These are phyloP conservation scores for Rhodotorula sp. DNA, from an alignment of 1,284 basidiomycete species.

Conservation along the genomic window DNA sequence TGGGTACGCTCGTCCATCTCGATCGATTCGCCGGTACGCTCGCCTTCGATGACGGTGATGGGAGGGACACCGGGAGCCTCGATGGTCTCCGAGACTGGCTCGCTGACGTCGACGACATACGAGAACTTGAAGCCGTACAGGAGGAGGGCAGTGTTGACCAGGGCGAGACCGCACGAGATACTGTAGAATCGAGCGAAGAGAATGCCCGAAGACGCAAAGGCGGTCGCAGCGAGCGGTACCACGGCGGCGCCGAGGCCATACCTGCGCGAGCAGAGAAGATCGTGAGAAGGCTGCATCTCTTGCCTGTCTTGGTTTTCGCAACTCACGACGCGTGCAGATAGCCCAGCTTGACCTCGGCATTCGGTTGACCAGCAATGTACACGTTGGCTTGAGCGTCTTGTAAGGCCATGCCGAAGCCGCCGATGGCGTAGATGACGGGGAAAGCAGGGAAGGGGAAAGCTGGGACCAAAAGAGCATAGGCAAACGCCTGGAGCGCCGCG, in stretches of 20 bases:
- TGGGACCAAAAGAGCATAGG: slow-evolving; percentile 34
- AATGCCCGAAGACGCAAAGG: slow-evolving; percentile 29
- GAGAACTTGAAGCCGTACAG: slow-evolving; percentile 32
- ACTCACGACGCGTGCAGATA: slow-evolving; percentile 30
- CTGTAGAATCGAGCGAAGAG: slow-evolving; percentile 33
- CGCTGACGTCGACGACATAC: slow-evolving; percentile 24
- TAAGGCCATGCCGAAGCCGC: slow-evolving; percentile 30
- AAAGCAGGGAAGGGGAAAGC: slow-evolving; percentile 32
- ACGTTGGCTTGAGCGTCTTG: slow-evolving; percentile 36
- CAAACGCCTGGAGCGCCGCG: slow-evolving; percentile 23
- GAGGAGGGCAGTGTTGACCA: slow-evolving; percentile 17
- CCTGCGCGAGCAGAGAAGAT: background rate
- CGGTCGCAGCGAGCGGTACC: slow-evolving; percentile 35
- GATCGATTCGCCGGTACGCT: background rate
- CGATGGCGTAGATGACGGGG: slow-evolving; percentile 30
- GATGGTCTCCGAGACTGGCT: background rate
- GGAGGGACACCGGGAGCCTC: slow-evolving; percentile 8
- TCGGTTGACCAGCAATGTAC: slow-evolving; percentile 23
- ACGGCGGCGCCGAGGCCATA: slow-evolving; percentile 27
- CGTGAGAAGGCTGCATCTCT: background rate
- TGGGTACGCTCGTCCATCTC: background rate
- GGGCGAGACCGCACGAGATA: slow-evolving; percentile 29
- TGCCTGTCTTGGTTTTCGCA: too few species aligned
- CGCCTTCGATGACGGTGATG: slow-evolving; percentile 4
- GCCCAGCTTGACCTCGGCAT: slow-evolving; percentile 28